Evolutionary conservation across 1,284 basidiomycete species (phyloP).

Genomic region (Polyporus tsugae): DNA sequence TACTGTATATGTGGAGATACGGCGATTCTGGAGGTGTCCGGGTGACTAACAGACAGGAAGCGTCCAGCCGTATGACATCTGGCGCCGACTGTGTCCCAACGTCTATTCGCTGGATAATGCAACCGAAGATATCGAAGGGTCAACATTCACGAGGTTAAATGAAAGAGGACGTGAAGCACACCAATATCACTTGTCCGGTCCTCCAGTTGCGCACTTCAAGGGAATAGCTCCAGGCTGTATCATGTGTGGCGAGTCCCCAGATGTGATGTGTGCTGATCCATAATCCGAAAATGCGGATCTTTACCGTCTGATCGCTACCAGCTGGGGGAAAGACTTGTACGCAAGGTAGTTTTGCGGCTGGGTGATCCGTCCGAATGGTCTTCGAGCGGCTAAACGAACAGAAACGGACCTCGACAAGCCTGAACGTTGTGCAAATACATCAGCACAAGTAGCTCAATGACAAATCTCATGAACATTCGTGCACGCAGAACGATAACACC

Average conservation of each 20-base stretch:
- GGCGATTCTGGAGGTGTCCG: neutral
- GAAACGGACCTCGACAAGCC: neutral
- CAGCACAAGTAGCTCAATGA: too few species aligned
- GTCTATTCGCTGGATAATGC: neutral
- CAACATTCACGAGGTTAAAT: neutral
- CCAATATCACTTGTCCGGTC: neutral
- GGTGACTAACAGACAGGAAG: neutral
- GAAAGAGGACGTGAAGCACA: neutral
- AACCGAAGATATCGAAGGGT: neutral
- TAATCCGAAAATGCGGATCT: neutral
- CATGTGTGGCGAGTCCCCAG: neutral
- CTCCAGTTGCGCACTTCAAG: neutral
- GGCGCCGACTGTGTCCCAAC: neutral
- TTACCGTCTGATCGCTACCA: neutral
- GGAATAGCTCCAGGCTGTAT: too few species aligned
- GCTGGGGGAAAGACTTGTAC: neutral
- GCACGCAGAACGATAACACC: neutral
- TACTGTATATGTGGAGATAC: neutral
- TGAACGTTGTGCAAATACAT: too few species aligned
- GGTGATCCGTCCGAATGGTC: neutral
- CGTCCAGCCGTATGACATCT: neutral
- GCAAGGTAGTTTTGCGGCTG: neutral
- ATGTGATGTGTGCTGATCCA: neutral
- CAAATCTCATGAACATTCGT: too few species aligned
- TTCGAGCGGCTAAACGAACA: neutral